These are phyloP conservation scores for Phytophthora melonis DNA, from an alignment of 352 stramenopile species.

Conservation along the genomic window DNA sequence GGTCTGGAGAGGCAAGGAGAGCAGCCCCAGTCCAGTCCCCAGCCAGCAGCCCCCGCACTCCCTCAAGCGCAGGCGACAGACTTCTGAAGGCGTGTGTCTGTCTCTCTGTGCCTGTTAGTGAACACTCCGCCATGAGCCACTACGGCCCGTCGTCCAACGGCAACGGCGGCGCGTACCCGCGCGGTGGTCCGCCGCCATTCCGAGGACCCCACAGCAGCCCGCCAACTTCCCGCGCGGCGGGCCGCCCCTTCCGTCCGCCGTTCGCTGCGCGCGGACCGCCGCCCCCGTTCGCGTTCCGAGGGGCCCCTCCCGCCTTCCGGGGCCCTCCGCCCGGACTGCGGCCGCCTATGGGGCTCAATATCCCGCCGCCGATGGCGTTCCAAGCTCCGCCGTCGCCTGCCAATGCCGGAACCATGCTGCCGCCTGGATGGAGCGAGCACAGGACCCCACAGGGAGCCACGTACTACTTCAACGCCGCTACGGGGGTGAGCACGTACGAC, in stretches of 20 bases:
- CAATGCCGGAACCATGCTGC: conserved; percentile 30
- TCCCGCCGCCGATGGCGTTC: conserved; percentile 32
- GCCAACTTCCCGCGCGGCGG: conserved; percentile 28
- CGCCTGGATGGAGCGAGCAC: conserved; percentile 69
- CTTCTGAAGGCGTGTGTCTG: conserved; percentile 33
- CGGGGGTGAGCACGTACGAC: conserved; percentile 75
- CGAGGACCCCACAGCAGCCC: conserved; percentile 21
- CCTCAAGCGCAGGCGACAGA: conserved; percentile 5
- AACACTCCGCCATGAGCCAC: conserved; percentile 40
- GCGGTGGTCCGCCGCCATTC: conserved; percentile 27
- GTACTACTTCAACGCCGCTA: conserved; percentile 73
- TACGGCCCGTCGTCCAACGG: conserved; percentile 43
- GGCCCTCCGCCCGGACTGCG: conserved; percentile 35
- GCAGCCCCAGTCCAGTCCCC: no score
- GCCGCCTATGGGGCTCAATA: conserved; percentile 29
- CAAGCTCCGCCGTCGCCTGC: conserved; percentile 31
- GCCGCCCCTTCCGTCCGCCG: conserved; percentile 34
- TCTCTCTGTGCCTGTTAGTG: conserved; percentile 20
- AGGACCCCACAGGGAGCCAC: conserved; percentile 58
- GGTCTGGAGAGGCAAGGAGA: neutral
- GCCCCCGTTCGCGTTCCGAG: conserved; percentile 36
- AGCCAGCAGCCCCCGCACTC: no score
- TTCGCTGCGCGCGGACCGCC: conserved; percentile 33
- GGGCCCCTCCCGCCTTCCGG: conserved; percentile 31
- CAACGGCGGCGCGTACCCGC: conserved; percentile 36